These are phyloP conservation scores for Lumnitzera littorea DNA, from an alignment of 345 rosid genomes.

Conservation along the genomic window DNA sequence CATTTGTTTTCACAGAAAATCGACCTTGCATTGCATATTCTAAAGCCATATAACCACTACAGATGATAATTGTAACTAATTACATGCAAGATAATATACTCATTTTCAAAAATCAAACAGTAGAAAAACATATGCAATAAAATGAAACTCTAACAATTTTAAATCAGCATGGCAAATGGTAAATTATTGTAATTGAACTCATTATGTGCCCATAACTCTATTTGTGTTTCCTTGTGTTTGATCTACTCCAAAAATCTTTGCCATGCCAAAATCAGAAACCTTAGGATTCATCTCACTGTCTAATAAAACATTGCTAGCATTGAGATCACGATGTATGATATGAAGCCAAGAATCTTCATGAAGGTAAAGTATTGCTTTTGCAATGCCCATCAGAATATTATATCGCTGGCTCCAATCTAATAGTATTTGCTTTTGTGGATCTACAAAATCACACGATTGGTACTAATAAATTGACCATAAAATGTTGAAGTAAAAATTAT, in stretches of 20 bases:
- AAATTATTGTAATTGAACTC: background rate
- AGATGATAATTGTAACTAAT: background rate
- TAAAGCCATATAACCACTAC: conserved; percentile 38
- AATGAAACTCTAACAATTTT: too few species aligned
- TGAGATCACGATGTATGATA: conserved; percentile 17
- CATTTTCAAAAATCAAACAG: too few species aligned
- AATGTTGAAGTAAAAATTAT: too few species aligned
- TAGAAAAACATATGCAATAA: too few species aligned
- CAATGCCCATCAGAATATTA: conserved; percentile 11
- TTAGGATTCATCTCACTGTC: conserved; percentile 19
- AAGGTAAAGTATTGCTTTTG: conserved; percentile 12
- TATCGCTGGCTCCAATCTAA: conserved; percentile 12
- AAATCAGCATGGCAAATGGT: too few species aligned
- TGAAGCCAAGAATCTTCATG: conserved; percentile 14
- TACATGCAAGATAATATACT: too few species aligned
- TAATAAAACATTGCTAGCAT: conserved; percentile 14
- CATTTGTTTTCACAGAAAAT: conserved; percentile 27
- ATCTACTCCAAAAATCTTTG: conserved; percentile 11
- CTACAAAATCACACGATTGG: background rate
- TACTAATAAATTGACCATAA: too few species aligned
- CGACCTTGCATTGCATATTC: conserved; percentile 23
- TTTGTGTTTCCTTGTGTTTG: conserved; percentile 10
- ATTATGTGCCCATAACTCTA: conserved; percentile 16
- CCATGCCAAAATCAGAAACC: conserved; percentile 19
- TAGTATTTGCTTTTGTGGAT: background rate